phyloP scores from a whole-genome alignment of 257 asterid genomes.

The Solanum etuberosum region DNA sequence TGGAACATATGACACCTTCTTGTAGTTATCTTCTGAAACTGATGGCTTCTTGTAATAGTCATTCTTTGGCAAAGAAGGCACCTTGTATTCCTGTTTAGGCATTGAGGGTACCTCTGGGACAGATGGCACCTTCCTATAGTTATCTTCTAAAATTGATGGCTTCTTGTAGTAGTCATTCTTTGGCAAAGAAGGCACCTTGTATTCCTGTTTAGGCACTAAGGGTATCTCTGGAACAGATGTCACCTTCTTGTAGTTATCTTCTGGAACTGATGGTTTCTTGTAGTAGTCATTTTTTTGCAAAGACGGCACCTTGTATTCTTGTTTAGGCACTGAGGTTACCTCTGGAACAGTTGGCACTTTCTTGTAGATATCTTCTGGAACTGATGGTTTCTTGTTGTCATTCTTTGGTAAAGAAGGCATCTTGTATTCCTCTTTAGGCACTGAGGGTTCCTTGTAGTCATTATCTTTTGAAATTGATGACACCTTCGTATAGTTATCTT shows the following conservation, averaged over 20 bases:
- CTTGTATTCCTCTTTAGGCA: neutral
- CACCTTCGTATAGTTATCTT: too few species aligned
- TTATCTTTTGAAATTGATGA: too few species aligned
- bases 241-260: neutral
- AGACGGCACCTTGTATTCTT: neutral
- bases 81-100: neutral
- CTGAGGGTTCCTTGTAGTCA: neutral
- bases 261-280: neutral
- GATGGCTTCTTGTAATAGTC: neutral
- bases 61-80: neutral
- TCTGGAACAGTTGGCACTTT: neutral
- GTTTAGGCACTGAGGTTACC: neutral
- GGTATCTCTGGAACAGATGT: neutral
- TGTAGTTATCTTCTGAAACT: neutral
- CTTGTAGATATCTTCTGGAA: too few species aligned
- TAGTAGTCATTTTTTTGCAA: neutral
- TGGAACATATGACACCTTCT: neutral
- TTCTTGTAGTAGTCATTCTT: neutral
- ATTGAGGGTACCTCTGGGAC: neutral
- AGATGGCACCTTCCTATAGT: neutral
- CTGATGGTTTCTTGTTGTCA: neutral
- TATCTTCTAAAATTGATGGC: neutral
- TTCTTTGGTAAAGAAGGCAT: neutral
- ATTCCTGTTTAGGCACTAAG: neutral
- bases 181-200: neutral